Evolutionary conservation across 352 stramenopile genomes (phyloP).

Genomic region (Phytopythium helicoides): DNA sequence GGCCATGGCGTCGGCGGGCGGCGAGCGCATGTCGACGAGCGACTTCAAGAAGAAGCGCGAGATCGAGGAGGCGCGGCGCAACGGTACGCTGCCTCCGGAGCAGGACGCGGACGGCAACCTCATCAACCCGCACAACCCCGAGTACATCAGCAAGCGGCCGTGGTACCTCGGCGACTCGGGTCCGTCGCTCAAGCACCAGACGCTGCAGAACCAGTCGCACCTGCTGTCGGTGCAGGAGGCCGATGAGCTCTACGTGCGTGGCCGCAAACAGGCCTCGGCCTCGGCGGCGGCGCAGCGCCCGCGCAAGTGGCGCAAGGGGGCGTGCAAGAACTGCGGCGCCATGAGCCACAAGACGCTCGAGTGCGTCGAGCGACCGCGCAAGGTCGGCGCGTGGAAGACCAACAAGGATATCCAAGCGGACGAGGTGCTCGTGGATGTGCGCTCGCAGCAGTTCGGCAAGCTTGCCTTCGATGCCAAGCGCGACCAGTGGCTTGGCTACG

Average conservation of each 20-base stretch:
- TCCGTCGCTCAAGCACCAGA: conserved; percentile 95
- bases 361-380: conserved; percentile 92
- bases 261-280: conserved; percentile 16
- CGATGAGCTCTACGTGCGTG: conserved; percentile 74
- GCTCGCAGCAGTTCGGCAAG: conserved; percentile 89
- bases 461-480: conserved; percentile 97
- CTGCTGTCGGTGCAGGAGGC: conserved; percentile 89
- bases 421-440: conserved; percentile 82
- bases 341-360: conserved; percentile 92
- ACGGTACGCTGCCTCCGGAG: conserved; percentile 83
- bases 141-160: conserved; percentile 99
- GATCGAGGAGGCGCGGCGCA: conserved; percentile 89
- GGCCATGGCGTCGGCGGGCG: conserved; percentile 56
- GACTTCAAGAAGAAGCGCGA: conserved; percentile 89
- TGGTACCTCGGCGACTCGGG: conserved; percentile 97
- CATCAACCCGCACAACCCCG: conserved; percentile 99
- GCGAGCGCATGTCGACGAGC: conserved; percentile 69
- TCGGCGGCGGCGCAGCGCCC: not conserved
- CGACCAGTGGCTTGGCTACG: conserved; percentile 96
- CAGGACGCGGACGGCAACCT: conserved; percentile 93
- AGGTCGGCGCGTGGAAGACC: conserved; percentile 91
- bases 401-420: conserved; percentile 87
- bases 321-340: conserved; percentile 94
- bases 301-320: conserved; percentile 85
- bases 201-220: conserved; percentile 89